A percentile compares a stretch with the other conserved stretches of the same genome.
These are phyloP conservation scores for Trichosporon coremiiforme DNA, from an alignment of 1,284 basidiomycete species.

Conservation along the genomic window DNA sequence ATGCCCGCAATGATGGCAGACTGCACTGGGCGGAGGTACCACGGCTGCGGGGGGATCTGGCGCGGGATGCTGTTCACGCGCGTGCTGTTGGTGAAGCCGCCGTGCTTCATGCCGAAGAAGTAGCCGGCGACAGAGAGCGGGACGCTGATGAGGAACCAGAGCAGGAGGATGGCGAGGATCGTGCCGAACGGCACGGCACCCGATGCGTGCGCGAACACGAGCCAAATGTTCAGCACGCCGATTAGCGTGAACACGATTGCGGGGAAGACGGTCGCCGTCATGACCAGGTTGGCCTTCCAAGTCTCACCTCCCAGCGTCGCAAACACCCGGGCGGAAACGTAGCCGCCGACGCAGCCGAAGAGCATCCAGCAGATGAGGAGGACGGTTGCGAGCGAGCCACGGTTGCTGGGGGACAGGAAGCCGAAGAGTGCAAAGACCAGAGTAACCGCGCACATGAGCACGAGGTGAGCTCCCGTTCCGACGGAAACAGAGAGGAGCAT, in stretches of 20 bases:
- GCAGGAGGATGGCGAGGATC: slow-evolving; percentile 78
- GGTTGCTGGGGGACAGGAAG: slow-evolving; percentile 94
- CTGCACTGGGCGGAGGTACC: slow-evolving; percentile 77
- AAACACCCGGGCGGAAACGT: slow-evolving; percentile 82
- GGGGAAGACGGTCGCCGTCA: slow-evolving; percentile 86
- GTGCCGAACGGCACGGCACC: slow-evolving; percentile 96
- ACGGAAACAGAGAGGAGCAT: slow-evolving; percentile 81
- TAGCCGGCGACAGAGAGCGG: slow-evolving; percentile 65
- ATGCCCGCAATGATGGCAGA: slow-evolving; percentile 82
- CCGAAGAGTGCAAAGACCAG: slow-evolving; percentile 94
- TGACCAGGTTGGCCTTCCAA: slow-evolving; percentile 78
- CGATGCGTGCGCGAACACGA: slow-evolving; percentile 81
- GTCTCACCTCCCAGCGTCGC: slow-evolving; percentile 78
- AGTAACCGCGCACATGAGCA: slow-evolving; percentile 85
- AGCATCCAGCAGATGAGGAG: slow-evolving; percentile 96
- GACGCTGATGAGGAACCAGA: slow-evolving; percentile 96
- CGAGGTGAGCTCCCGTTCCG: slow-evolving; percentile 88
- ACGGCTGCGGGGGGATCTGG: slow-evolving; percentile 83
- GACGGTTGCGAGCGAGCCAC: slow-evolving; percentile 90
- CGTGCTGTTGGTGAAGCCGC: slow-evolving; percentile 74
- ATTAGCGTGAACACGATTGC: slow-evolving; percentile 78
- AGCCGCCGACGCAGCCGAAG: slow-evolving; percentile 89
- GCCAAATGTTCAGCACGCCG: slow-evolving; percentile 82
- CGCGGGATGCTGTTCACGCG: slow-evolving; percentile 90
- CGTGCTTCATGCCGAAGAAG: slow-evolving; percentile 79